These are phyloP conservation scores for Colletotrichum sp. DNA, from an alignment of 2,329 filamentous ascomycete species.

Conservation along the genomic window DNA sequence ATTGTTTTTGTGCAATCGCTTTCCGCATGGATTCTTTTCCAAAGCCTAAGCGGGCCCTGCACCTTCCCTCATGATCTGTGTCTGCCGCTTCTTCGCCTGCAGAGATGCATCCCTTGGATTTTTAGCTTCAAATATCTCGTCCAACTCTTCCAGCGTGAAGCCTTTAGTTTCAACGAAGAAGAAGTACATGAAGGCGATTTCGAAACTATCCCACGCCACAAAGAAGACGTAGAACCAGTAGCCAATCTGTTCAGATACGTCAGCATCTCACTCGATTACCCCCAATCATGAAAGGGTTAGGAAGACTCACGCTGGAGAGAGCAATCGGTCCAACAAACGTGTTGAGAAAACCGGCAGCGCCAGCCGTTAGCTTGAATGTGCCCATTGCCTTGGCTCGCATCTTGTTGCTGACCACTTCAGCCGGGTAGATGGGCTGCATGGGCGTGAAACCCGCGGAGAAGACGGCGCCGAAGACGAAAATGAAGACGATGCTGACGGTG, in stretches of 20 bases:
- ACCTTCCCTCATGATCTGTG: constrained; percentile 25
- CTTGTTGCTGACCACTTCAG: constrained; percentile 40
- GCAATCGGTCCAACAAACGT: constrained; percentile 36
- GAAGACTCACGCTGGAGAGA: constrained; percentile 27
- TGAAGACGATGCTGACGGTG: constrained; percentile 40
- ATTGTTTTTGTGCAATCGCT: not conserved
- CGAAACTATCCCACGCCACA: constrained; percentile 38
- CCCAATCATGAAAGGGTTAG: not conserved
- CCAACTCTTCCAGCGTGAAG: constrained; percentile 59
- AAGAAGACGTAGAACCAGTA: constrained; percentile 44
- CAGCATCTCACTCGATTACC: not conserved
- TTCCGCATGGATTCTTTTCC: not conserved
- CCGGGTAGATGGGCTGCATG: constrained; percentile 42
- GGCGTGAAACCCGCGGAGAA: constrained; percentile 38
- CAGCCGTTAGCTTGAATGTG: constrained; percentile 36
- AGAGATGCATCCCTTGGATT: constrained; percentile 36
- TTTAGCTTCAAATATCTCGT: constrained; percentile 53
- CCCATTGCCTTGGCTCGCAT: constrained; percentile 42
- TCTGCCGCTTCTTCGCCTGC: constrained; percentile 40
- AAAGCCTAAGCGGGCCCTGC: not conserved
- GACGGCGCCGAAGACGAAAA: constrained; percentile 41
- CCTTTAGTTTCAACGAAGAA: constrained; percentile 53
- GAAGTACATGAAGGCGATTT: constrained; percentile 28
- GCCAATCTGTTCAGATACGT: constrained; percentile 27
- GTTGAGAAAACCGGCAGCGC: constrained; percentile 41